Base-by-base conservation (phyloP, 257 asterid species). In the Primulina huaijiensis region DNA sequence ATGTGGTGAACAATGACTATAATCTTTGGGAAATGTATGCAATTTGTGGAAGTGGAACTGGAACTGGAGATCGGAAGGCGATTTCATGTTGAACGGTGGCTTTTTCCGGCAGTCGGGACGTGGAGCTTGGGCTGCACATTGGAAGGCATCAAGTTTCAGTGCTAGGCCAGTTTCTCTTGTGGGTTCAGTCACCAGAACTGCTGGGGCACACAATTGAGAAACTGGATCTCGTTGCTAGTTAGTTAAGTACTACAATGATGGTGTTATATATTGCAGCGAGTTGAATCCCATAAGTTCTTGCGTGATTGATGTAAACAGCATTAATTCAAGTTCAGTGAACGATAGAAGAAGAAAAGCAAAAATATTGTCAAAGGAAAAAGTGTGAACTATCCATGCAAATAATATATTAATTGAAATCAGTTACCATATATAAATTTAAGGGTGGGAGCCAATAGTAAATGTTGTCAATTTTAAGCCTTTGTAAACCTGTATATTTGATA, bases 11-110 rank as follows among this genome's bases (percentile, higher is more conserved):
- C 77, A 90, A 90, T 72, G 97, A 90, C 67, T 90, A 90, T 55
- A 91, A 95, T 3, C 96, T 87, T 20, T 91, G 97, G 97, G 96
- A 85, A 76, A 84, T 87, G 97, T 91, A 91, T 77, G 97, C 96
- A 0, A 81, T 91, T 74, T 96, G 97, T 3, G 96, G 96, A 21
- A 91, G 97, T 79, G 97, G 0, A 35, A 66, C 53, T 91, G 97
- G 96, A 91, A 89, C 74, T 91, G 97, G 97, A 72, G 91, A 17
- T 85, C 97, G 16, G 95, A 91, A 55, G 97, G 97, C 0, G 97
- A 91, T 67, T 70, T 91, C 71, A 87, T 91, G 96, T 68, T 91
- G 34, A 91, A 89, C 76, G 97, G 97, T 0, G 97, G 96, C 0
- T 91, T 74, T 76, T 91, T 91, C 76, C 76, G 82, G 64, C 86